Conservation (phyloP, 169 alveolate genomes). For the Eimeria brunetti region DNA sequence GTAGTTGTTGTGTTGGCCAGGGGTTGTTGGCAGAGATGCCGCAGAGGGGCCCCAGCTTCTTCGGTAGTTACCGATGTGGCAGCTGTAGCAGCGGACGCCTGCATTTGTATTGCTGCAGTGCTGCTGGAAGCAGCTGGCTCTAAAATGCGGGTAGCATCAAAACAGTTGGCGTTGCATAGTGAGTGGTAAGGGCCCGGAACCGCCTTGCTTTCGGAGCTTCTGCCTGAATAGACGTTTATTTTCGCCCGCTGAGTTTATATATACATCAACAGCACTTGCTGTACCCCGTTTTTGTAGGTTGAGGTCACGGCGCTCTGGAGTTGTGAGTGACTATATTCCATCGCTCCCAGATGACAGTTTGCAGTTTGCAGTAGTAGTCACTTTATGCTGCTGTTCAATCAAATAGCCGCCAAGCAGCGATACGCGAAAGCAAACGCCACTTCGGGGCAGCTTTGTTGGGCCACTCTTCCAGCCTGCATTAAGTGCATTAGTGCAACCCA, state of each 20-base stretch:
- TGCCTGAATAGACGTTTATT: constrained; percentile 69
- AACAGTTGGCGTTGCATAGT: constrained; percentile 78
- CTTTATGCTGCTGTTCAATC: neutral
- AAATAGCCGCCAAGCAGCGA: neutral
- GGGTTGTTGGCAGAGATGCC: constrained; percentile 35
- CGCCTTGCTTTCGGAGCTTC: constrained; percentile 14
- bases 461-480: neutral
- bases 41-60: constrained; percentile 63
- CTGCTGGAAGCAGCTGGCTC: constrained; percentile 67
- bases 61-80: constrained; percentile 73
- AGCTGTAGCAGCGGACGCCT: constrained; percentile 42
- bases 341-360: no score
- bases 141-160: constrained; percentile 67
- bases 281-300: neutral
- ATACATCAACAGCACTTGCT: neutral
- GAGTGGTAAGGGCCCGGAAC: constrained; percentile 55
- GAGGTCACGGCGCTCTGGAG: neutral
- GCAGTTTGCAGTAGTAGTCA: neutral
- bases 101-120: constrained; percentile 58
- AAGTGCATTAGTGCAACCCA: neutral
- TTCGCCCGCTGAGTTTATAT: constrained; percentile 58
- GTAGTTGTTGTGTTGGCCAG: constrained; percentile 14
- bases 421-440: neutral
- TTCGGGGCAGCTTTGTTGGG: neutral
- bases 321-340: neutral